phyloP scores from a whole-genome alignment of 257 asterid genomes.

The Solanum pennellii region DNA sequence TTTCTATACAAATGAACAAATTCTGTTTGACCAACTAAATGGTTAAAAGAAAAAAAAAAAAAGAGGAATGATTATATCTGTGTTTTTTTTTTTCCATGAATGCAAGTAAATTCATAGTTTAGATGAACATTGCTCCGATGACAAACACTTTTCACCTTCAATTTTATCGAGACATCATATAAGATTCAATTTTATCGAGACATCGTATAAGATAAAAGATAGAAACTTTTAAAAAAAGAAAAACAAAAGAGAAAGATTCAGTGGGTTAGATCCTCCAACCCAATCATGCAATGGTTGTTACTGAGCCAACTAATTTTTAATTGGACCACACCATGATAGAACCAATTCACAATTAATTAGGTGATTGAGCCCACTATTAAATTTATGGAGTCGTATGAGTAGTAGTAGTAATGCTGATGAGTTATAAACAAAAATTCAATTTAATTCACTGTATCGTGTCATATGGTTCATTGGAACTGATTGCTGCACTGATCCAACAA shows the following conservation, averaged over 20 bases:
- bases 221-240: no score
- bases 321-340: not conserved
- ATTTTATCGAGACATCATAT: not conserved
- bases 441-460: not conserved
- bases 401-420: not conserved
- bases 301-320: not conserved
- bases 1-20: not conserved
- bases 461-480: not conserved
- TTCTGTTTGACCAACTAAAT: not conserved
- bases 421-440: not conserved
- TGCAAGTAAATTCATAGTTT: not conserved
- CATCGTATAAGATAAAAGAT: not conserved
- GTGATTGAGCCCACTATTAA: not conserved
- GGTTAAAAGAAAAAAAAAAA: not conserved
- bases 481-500: not conserved
- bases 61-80: not conserved
- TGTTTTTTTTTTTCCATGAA: not conserved
- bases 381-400: not conserved
- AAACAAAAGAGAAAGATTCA: not conserved
- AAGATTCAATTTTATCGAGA: not conserved
- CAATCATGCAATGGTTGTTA: not conserved
- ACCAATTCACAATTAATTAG: not conserved
- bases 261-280: conserved; percentile 4
- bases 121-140: not conserved
- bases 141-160: not conserved